Percentiles rank a stretch among this genome's conserved stretches.
phyloP scores from a whole-genome alignment of 2,329 filamentous ascomycete species.

The Fusarium graminum region DNA sequence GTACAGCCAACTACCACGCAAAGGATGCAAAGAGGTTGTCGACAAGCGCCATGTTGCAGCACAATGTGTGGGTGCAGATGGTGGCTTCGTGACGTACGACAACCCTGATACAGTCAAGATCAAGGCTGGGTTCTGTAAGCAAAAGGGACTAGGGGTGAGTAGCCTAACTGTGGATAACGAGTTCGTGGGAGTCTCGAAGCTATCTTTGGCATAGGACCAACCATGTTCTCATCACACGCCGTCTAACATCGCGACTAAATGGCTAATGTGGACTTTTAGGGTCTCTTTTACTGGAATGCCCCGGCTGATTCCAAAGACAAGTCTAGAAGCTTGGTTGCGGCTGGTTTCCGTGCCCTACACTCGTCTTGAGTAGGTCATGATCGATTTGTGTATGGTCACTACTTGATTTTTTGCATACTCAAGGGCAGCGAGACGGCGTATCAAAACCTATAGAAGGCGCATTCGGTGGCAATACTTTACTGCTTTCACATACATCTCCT shows the following conservation, averaged over 20 bases:
- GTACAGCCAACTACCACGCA: conserved; percentile 76
- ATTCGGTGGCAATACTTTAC: conserved; percentile 38
- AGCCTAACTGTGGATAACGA: conserved; percentile 20
- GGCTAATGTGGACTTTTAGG: conserved; percentile 59
- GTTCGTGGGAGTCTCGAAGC: conserved; percentile 25
- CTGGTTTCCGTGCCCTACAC: conserved; percentile 71
- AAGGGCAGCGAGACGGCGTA: conserved; percentile 40
- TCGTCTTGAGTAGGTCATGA: conserved; percentile 47
- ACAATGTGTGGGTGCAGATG: conserved; percentile 78
- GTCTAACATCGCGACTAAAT: conserved; percentile 12
- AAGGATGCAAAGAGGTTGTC: conserved; percentile 72
- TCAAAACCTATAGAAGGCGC: conserved; percentile 33
- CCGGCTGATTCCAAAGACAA: conserved; percentile 74
- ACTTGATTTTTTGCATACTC: conserved; percentile 33
- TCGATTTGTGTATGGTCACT: conserved; percentile 25
- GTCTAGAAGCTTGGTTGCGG: conserved; percentile 68
- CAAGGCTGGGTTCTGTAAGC: conserved; percentile 80
- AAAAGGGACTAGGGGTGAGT: conserved; percentile 75
- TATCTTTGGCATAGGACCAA: conserved; percentile 29
- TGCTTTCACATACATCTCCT: conserved; percentile 15
- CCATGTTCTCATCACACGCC: conserved; percentile 24
- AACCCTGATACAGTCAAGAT: conserved; percentile 80
- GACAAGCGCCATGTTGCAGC: conserved; percentile 78
- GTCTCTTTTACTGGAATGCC: conserved; percentile 87
- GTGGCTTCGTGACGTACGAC: conserved; percentile 84